Conservation (phyloP, 2,329 filamentous ascomycete genomes). For the Geosmithia flava region DNA sequence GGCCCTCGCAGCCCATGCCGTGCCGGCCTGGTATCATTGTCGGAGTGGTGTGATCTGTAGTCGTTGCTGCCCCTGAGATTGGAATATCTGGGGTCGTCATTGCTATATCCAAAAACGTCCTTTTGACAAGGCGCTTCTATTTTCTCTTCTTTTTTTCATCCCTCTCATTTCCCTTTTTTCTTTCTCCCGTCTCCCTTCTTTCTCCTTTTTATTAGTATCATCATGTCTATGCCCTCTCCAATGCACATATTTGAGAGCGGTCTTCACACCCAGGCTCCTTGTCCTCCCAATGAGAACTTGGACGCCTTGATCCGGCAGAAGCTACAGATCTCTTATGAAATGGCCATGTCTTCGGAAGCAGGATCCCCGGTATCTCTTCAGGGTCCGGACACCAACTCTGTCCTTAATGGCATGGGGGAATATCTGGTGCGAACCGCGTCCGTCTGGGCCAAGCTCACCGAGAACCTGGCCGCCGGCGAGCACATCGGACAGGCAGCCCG, state of each 20-base stretch:
- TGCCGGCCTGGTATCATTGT: background rate
- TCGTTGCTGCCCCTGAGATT: too few relatives aligned
- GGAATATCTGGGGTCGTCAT: too few relatives aligned
- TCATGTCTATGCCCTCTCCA: slow-evolving; percentile 12
- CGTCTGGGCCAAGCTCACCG: slow-evolving; percentile 19
- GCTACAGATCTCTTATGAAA: slow-evolving; percentile 12
- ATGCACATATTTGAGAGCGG: slow-evolving; percentile 16
- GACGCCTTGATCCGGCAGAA: slow-evolving; percentile 15
- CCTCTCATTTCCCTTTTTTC: too few relatives aligned
- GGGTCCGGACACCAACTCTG: background rate
- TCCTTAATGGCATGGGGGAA: slow-evolving; percentile 21
- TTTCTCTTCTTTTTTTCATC: too few relatives aligned
- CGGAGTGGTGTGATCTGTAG: background rate
- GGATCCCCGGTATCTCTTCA: background rate
- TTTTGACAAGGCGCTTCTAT: too few relatives aligned
- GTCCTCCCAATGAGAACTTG: slow-evolving; percentile 6
- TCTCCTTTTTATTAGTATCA: background rate
- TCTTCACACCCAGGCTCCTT: slow-evolving; percentile 4
- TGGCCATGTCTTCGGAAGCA: slow-evolving; percentile 7
- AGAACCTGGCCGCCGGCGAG: slow-evolving; percentile 17
- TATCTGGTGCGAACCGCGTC: slow-evolving; percentile 20
- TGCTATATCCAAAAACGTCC: too few relatives aligned
- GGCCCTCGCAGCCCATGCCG: background rate
- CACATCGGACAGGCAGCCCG: slow-evolving; percentile 16
- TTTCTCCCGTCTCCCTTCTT: background rate